Percentiles rank a stretch among this genome's conserved stretches.
phyloP scores from a whole-genome alignment of 805 yeast species.

The Saturnispora mendoncae region DNA sequence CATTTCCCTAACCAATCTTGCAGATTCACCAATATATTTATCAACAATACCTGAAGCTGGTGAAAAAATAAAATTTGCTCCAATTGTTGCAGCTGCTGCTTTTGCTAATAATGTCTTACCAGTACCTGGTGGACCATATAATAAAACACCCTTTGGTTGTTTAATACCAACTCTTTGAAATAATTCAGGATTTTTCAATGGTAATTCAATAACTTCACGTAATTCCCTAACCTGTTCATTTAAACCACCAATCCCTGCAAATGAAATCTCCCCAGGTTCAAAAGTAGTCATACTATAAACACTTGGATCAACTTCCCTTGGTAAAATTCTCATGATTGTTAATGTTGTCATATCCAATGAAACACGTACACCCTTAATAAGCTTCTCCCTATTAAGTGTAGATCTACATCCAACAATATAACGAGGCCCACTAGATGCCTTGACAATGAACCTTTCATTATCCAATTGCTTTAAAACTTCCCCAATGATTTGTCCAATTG shows the following conservation, averaged over 20 bases:
- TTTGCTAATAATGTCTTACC: constrained; percentile 98
- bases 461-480: constrained; percentile 93
- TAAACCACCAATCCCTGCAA: constrained; percentile 92
- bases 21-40: constrained; percentile 93
- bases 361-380: constrained; percentile 92
- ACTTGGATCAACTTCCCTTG: constrained; percentile 96
- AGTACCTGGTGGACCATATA: constrained; percentile 98
- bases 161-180: constrained; percentile 94
- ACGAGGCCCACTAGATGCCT: constrained; percentile 95
- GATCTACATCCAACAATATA: constrained; percentile 96
- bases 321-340: constrained; percentile 94
- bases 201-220: constrained; percentile 95
- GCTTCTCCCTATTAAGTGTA: constrained; percentile 71
- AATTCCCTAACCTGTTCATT: constrained; percentile 92
- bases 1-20: constrained; percentile 89
- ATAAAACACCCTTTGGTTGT: constrained; percentile 93
- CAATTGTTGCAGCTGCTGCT: constrained; percentile 94
- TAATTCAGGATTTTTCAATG: constrained; percentile 92
- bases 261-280: constrained; percentile 95
- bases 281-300: constrained; percentile 97
- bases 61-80: constrained; percentile 87
- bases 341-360: constrained; percentile 96
- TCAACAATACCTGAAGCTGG: constrained; percentile 98
- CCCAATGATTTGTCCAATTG: constrained; percentile 95
- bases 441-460: constrained; percentile 89